Evolutionary conservation across 768 basidiomycete species (phyloP), one percentile per base, ranked within the genome.

Genomic region (Lactifluus pinguis): DNA sequence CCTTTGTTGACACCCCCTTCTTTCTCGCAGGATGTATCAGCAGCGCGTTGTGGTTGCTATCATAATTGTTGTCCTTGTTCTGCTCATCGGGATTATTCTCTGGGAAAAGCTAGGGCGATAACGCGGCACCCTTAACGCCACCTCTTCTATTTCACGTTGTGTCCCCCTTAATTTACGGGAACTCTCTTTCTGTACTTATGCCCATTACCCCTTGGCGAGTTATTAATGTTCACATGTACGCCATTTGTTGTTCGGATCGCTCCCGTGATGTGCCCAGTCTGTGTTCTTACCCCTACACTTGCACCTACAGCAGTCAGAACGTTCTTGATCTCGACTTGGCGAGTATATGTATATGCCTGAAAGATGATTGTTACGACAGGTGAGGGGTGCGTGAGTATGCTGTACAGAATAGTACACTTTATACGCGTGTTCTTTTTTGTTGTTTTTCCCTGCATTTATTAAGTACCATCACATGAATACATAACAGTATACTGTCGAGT

Each of bases 1-100:
- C 55, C 60, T 52, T 39, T 60, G 66, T 61, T 65, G 55, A 61
- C 69, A 6, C n/a, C 3, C 13, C 2, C 17, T 30, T 45, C 38
- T 68, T 72, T 66, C 75, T 66, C 71, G 49, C 71, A 99, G 97
- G 76, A 97, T 98, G 92, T 94, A 98, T 71, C 93, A 97, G 72
- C 95, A 99, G 69, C 87, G 91, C 55, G 80, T 90, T 51, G 80
- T 97, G 51, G 98, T 94, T 6, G 88, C 75, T 42, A 87, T 82
- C 44, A 98, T 98, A 67, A 87, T 99, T 59, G 75, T 78, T 59
- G 83, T 98, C 32, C 86, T 98, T 39, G 76, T 95, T 53, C 70
- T 94, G 3, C 82, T 98, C 52, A 95, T 98, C 64, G 76, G 76
- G 29, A 77, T 94, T 65, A 86, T 95, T 57, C 71, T 90, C 7